phyloP scores from a whole-genome alignment of 2,329 filamentous ascomycete genomes.

The Sporothrix sp. region DNA sequence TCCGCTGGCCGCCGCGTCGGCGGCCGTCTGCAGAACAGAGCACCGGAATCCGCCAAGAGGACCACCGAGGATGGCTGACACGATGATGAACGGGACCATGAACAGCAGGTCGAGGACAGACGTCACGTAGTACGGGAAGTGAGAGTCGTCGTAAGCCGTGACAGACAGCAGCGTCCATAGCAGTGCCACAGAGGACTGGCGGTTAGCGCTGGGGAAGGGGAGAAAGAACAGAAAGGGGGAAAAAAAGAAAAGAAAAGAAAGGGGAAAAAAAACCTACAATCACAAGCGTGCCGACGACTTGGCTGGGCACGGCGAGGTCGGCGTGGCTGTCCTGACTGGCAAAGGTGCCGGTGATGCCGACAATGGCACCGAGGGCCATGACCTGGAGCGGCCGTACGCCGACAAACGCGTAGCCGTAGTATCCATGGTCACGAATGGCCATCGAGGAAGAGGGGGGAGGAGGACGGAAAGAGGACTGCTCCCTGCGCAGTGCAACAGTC shows the following conservation, averaged over 20 bases:
- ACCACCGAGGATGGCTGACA: slow-evolving; percentile 67
- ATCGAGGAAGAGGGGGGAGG: slow-evolving; percentile 10
- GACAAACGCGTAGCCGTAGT: slow-evolving; percentile 62
- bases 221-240: no score
- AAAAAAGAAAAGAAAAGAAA: background rate
- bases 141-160: slow-evolving; percentile 37
- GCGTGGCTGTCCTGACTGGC: slow-evolving; percentile 62
- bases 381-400: slow-evolving; percentile 61
- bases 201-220: slow-evolving; percentile 16
- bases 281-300: slow-evolving; percentile 67
- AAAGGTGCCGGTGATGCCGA: slow-evolving; percentile 76
- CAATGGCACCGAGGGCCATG: slow-evolving; percentile 62
- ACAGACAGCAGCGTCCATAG: slow-evolving; percentile 63
- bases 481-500: background rate
- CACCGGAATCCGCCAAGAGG: slow-evolving; percentile 74
- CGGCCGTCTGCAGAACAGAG: slow-evolving; percentile 34
- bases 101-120: slow-evolving; percentile 57
- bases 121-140: slow-evolving; percentile 69
- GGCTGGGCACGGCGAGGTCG: slow-evolving; percentile 55
- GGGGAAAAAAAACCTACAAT: slow-evolving; percentile 45
- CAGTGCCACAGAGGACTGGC: slow-evolving; percentile 65
- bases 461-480: background rate
- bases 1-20: slow-evolving; percentile 30
- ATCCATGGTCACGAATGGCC: slow-evolving; percentile 22
- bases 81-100: slow-evolving; percentile 67